Conservation (phyloP, 371 early-diverging fungal genomes). For the Zychaea mexicana region DNA sequence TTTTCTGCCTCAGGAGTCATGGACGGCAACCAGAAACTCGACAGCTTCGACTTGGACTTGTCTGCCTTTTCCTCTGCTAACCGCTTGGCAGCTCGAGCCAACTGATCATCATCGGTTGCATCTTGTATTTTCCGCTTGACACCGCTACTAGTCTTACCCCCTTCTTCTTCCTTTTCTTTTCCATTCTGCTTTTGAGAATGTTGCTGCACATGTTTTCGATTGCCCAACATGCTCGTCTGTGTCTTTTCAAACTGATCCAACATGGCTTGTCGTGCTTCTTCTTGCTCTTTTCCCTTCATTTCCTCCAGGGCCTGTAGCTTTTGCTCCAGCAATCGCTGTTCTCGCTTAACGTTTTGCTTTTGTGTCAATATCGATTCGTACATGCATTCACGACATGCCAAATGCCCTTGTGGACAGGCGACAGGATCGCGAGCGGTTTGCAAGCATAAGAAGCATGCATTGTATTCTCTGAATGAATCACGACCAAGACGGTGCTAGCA, state of each 20-base stretch:
- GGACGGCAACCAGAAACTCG: conserved; percentile 86
- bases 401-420: conserved; percentile 80
- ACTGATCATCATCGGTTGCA: conserved; percentile 14
- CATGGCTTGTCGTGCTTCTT: conserved; percentile 53
- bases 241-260: conserved; percentile 68
- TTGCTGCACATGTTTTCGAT: conserved; percentile 17
- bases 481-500: conserved; percentile 81
- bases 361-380: conserved; percentile 87
- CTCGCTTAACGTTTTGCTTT: conserved; percentile 75
- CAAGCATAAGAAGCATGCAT: conserved; percentile 93
- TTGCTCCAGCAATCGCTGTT: conserved; percentile 58
- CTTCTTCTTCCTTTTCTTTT: background rate
- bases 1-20: conserved; percentile 74
- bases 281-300: conserved; percentile 37
- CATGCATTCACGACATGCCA: conserved; percentile 90
- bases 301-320: conserved; percentile 71
- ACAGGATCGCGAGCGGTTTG: conserved; percentile 85
- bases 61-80: conserved; percentile 57
- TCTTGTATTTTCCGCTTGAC: background rate
- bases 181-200: background rate
- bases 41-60: conserved; percentile 60
- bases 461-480: conserved; percentile 85
- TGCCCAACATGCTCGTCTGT: conserved; percentile 60
- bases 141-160: background rate
- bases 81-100: conserved; percentile 48